Percentiles rank a stretch among this genome's conserved stretches.
phyloP scores from a whole-genome alignment of 164 flowering plant species.

The Chimonanthus salicifolius region DNA sequence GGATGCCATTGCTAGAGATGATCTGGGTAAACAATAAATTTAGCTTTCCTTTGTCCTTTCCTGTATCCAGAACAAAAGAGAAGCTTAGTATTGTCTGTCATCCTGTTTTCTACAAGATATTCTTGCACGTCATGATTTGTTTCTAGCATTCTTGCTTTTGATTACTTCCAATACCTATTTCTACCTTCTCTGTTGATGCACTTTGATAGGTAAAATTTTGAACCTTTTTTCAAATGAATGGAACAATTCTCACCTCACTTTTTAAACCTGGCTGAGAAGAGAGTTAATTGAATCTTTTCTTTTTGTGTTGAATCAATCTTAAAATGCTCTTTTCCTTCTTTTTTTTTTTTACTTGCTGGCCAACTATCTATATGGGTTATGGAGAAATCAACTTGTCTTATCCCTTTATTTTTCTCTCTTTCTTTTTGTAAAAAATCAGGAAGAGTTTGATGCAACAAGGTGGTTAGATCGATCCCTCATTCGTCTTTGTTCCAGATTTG shows the following conservation, averaged over 20 bases:
- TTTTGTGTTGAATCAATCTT: background rate
- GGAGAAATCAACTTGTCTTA: too few species aligned
- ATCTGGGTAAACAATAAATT: background rate
- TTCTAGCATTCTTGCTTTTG: background rate
- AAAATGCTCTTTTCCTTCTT: background rate
- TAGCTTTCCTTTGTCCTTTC: background rate
- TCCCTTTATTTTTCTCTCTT: background rate
- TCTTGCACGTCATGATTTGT: background rate
- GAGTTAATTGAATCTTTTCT: background rate
- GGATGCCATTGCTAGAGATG: background rate
- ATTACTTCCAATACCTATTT: background rate
- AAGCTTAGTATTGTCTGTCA: background rate
- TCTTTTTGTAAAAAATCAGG: constrained; percentile 35
- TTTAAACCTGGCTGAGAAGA: too few species aligned
- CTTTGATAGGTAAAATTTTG: background rate
- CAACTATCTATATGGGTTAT: too few species aligned
- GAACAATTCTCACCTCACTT: background rate
- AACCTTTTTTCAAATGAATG: background rate
- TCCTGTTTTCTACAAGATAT: background rate
- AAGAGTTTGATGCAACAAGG: constrained; percentile 89
- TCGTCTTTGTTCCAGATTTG: constrained; percentile 93
- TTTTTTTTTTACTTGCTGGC: background rate
- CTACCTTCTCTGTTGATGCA: background rate
- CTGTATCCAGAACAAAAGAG: background rate
- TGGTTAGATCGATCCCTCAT: constrained; percentile 91